Evolutionary conservation across 495 filamentous ascomycete genomes (phyloP).

Genomic region (Apiosordaria backusii): DNA sequence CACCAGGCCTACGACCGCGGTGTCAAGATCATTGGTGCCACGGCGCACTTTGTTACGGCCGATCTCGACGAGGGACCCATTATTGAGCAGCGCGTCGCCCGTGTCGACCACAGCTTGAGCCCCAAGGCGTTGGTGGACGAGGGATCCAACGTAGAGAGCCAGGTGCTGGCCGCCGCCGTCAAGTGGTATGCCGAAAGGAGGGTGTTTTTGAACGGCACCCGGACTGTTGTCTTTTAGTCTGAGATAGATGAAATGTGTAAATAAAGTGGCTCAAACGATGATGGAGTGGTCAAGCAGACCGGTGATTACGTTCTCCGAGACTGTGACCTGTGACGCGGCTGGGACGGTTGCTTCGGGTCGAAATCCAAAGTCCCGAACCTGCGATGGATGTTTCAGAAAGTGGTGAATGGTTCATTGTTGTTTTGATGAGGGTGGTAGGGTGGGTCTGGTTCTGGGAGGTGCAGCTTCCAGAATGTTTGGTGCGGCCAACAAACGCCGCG

Average conservation of each 20-base stretch:
- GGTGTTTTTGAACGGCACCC: slow-evolving; percentile 66
- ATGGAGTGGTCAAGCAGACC: background rate
- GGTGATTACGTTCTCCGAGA: no score
- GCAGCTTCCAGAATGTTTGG: background rate
- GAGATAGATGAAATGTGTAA: background rate
- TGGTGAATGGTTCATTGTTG: no score
- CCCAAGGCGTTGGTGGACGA: slow-evolving; percentile 67
- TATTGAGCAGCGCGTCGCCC: slow-evolving; percentile 70
- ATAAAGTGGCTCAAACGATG: background rate
- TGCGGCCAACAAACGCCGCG: background rate
- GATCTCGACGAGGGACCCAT: slow-evolving; percentile 75
- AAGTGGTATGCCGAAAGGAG: slow-evolving; percentile 70
- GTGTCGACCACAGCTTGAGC: slow-evolving; percentile 66
- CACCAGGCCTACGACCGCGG: slow-evolving; percentile 74
- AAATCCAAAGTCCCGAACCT: background rate
- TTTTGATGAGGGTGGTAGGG: background rate
- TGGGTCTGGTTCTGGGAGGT: background rate
- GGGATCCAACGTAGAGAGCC: slow-evolving; percentile 72
- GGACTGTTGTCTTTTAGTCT: slow-evolving; percentile 65
- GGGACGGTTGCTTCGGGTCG: no score
- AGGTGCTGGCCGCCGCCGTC: slow-evolving; percentile 66
- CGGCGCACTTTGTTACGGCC: slow-evolving; percentile 72
- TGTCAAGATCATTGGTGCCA: slow-evolving; percentile 77
- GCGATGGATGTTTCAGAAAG: no score
- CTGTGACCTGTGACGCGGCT: background rate